These are phyloP conservation scores for Mortierella sp. DNA, from an alignment of 371 early-diverging fungal genomes.

Conservation along the genomic window DNA sequence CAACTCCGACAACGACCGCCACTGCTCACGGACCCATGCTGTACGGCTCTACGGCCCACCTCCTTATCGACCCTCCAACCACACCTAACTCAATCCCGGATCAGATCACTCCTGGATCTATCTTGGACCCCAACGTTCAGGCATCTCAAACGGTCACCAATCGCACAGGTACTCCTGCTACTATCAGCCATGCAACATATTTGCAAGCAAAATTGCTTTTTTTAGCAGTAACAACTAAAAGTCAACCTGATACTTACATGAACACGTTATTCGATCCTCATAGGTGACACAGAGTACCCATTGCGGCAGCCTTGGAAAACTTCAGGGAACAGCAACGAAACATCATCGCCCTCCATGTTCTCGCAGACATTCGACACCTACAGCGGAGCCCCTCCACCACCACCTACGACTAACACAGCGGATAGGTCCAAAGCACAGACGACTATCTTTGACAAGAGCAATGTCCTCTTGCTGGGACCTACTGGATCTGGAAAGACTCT, in stretches of 20 bases:
- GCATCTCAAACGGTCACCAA: not conserved
- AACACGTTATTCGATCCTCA: not conserved
- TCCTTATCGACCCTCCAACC: not conserved
- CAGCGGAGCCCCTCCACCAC: constrained; percentile 28
- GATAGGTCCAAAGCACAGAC: constrained; percentile 21
- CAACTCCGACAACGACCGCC: not conserved
- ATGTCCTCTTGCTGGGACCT: constrained; percentile 89
- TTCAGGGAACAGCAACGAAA: constrained; percentile 32
- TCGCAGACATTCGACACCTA: constrained; percentile 53
- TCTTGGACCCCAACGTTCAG: not conserved
- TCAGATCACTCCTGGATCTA: not conserved
- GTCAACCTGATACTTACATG: not conserved
- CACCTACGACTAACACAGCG: constrained; percentile 2
- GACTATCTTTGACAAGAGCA: constrained; percentile 88
- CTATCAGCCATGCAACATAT: not conserved
- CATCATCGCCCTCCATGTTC: constrained; percentile 42
- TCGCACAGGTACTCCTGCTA: not conserved
- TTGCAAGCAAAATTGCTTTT: not conserved
- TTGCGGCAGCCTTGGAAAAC: constrained; percentile 54
- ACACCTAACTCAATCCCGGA: not conserved
- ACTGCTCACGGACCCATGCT: constrained; percentile 2
- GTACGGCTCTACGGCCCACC: not conserved
- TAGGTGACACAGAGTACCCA: constrained; percentile 52
- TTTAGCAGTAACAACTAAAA: not conserved
- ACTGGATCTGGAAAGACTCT: constrained; percentile 90